Evolutionary conservation across 164 flowering plant species (phyloP).

Genomic region (Pachysandra terminalis): DNA sequence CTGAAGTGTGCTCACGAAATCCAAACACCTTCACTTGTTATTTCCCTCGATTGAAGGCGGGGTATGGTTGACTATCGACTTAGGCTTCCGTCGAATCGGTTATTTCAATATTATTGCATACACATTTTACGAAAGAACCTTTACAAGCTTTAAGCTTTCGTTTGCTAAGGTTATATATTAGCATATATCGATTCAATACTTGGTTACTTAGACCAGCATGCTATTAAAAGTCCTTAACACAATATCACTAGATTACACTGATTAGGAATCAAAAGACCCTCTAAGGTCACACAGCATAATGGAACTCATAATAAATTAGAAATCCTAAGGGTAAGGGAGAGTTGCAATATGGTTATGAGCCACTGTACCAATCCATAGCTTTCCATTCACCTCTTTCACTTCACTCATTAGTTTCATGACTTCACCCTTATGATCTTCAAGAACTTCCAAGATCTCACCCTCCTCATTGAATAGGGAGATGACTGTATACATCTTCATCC

Average conservation of each 20-base stretch:
- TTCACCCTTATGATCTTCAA: conserved; percentile 71
- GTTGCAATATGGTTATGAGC: conserved; percentile 97
- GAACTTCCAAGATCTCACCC: conserved; percentile 76
- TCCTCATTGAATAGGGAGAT: conserved; percentile 59
- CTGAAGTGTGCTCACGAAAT: too few species aligned
- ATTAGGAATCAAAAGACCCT: not conserved
- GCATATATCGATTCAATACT: too few species aligned
- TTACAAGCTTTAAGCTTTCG: too few species aligned
- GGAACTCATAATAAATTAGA: not conserved
- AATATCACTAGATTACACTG: not conserved
- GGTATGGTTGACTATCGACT: too few species aligned
- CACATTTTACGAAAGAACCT: too few species aligned
- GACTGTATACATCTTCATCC: conserved; percentile 89
- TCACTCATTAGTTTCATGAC: conserved; percentile 97
- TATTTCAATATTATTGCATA: too few species aligned
- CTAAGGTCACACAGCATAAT: not conserved
- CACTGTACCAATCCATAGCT: conserved; percentile 97
- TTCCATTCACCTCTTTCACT: conserved; percentile 78
- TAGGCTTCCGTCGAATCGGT: too few species aligned
- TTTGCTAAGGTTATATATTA: too few species aligned
- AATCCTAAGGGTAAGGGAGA: conserved; percentile 66
- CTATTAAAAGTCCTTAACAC: too few species aligned
- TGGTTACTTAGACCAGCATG: too few species aligned
- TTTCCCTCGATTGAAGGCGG: too few species aligned
- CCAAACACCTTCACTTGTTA: too few species aligned